Percentiles rank a stretch among this genome's conserved stretches.
Evolutionary conservation across 176 grass and related monocot genomes (phyloP).

Genomic region (Oropetium thomaeum): DNA sequence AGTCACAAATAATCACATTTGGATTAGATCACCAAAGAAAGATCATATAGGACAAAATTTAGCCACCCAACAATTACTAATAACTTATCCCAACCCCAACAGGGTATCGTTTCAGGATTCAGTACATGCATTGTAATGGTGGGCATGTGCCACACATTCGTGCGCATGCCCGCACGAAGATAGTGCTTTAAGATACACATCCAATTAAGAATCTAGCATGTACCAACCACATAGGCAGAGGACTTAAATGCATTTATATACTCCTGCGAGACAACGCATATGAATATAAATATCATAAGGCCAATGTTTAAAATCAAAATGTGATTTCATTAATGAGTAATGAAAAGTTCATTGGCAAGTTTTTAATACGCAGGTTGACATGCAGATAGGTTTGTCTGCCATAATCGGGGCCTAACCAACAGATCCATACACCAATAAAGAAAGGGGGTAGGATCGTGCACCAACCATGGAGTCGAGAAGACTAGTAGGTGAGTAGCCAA

Average conservation of each 20-base stretch:
- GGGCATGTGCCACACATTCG: constrained; percentile 45
- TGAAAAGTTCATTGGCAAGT: constrained; percentile 37
- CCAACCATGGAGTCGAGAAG: constrained; percentile 21
- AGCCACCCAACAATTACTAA: not conserved
- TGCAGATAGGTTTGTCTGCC: constrained; percentile 48
- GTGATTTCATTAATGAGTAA: constrained; percentile 36
- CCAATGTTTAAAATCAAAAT: constrained; percentile 28
- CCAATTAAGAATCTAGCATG: constrained; percentile 53
- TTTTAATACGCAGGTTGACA: constrained; percentile 36
- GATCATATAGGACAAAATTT: constrained; percentile 9
- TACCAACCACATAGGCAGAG: constrained; percentile 35
- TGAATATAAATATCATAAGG: constrained; percentile 21
- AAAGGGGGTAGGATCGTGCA: constrained; percentile 38
- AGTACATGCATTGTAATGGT: constrained; percentile 40
- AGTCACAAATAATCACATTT: constrained; percentile 10
- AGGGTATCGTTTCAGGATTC: constrained; percentile 25
- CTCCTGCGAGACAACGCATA: constrained; percentile 14
- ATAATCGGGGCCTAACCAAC: constrained; percentile 29
- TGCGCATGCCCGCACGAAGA: constrained; percentile 39
- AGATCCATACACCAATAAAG: constrained; percentile 33
- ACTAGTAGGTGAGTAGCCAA: constrained; percentile 28
- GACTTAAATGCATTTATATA: constrained; percentile 34
- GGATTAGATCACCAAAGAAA: constrained; percentile 8
- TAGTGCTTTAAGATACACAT: constrained; percentile 44
- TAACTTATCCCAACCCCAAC: constrained; percentile 12